Evolutionary conservation across 495 filamentous ascomycete genomes (phyloP).

Genomic region (Talaromyces wortmannii): DNA sequence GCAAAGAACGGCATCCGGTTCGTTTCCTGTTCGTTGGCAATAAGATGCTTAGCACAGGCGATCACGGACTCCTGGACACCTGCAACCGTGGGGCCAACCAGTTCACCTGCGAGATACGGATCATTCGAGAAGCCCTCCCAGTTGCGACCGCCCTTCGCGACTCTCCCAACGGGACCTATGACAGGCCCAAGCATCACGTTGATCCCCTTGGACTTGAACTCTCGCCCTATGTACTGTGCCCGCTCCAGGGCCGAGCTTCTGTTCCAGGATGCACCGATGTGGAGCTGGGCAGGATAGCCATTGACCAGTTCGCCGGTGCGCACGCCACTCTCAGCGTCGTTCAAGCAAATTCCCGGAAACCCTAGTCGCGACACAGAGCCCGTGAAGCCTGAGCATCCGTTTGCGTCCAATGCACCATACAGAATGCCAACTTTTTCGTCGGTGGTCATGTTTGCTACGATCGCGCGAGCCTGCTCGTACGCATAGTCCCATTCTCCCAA

Average conservation of each 20-base stretch:
- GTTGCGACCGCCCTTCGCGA: slow-evolving; percentile 73
- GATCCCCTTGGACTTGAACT: slow-evolving; percentile 46
- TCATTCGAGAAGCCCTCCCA: slow-evolving; percentile 72
- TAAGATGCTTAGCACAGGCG: slow-evolving; percentile 77
- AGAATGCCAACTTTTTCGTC: slow-evolving; percentile 93
- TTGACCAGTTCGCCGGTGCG: slow-evolving; percentile 34
- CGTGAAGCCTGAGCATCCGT: slow-evolving; percentile 37
- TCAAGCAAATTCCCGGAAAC: slow-evolving; percentile 33
- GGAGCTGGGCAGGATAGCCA: slow-evolving; percentile 44
- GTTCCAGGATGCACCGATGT: slow-evolving; percentile 27
- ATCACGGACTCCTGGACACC: slow-evolving; percentile 76
- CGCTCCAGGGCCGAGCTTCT: slow-evolving; percentile 45
- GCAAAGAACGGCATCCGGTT: slow-evolving; percentile 70
- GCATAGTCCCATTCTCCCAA: slow-evolving; percentile 69
- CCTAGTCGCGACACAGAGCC: slow-evolving; percentile 30
- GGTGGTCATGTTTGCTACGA: slow-evolving; percentile 80
- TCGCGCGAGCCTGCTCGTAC: slow-evolving; percentile 67
- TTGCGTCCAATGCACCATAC: slow-evolving; percentile 51
- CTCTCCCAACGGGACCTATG: slow-evolving; percentile 59
- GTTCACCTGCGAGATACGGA: slow-evolving; percentile 66
- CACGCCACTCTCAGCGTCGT: slow-evolving; percentile 31
- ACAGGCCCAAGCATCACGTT: slow-evolving; percentile 51
- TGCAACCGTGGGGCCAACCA: slow-evolving; percentile 65
- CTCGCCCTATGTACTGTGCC: slow-evolving; percentile 42
- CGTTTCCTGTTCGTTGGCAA: slow-evolving; percentile 70